A percentile compares a stretch with the other conserved stretches of the same genome.
These are phyloP conservation scores for Paecilomyces variotii DNA, from an alignment of 2,329 filamentous ascomycete species.

Conservation along the genomic window DNA sequence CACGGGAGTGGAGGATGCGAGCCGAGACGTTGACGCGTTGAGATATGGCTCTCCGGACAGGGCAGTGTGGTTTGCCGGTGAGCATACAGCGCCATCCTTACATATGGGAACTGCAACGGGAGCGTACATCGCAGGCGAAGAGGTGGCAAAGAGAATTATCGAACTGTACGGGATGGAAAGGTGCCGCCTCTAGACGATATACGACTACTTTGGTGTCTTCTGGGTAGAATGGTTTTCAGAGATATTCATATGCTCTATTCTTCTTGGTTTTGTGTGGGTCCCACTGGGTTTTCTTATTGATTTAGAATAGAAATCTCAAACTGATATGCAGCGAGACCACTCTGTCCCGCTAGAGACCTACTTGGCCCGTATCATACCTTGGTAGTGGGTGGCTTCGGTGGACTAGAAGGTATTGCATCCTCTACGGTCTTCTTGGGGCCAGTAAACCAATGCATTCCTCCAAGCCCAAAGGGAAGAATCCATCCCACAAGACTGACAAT, in stretches of 20 bases:
- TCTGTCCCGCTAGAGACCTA: neutral
- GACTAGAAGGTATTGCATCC: constrained; percentile 8
- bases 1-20: neutral
- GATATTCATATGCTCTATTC: neutral
- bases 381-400: neutral
- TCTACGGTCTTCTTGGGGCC: constrained; percentile 31
- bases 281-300: neutral
- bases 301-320: neutral
- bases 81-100: constrained; percentile 8
- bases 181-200: neutral
- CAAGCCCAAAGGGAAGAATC: constrained; percentile 25
- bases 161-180: neutral
- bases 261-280: neutral
- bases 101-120: neutral
- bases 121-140: neutral
- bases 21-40: neutral
- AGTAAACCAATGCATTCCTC: constrained; percentile 29
- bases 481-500: constrained; percentile 28
- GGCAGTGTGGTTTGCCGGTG: constrained; percentile 35
- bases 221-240: neutral
- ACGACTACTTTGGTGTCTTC: neutral
- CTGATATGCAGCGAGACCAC: neutral
- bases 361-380: neutral
- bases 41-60: neutral
- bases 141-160: neutral